These are phyloP conservation scores for Lasiodiplodia citricola DNA, from an alignment of 2,329 filamentous ascomycete species.

Conservation along the genomic window DNA sequence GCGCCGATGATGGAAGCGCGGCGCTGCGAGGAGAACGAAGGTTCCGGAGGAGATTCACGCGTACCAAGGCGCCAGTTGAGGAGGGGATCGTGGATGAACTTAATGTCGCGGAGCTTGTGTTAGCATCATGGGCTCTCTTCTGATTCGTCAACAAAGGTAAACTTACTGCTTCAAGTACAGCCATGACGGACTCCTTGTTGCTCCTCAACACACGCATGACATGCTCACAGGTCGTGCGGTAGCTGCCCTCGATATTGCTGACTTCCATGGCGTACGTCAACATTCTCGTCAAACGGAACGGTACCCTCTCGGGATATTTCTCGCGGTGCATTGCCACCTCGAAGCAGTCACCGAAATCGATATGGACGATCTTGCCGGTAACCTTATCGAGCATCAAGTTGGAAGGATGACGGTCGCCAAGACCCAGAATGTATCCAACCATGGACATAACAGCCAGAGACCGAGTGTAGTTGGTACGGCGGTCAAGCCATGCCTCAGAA, in stretches of 20 bases:
- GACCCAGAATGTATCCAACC: constrained; percentile 98
- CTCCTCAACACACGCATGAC: constrained; percentile 96
- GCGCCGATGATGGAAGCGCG: constrained; percentile 63
- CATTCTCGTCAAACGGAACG: constrained; percentile 98
- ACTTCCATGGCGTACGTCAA: constrained; percentile 99
- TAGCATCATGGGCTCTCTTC: constrained; percentile 31
- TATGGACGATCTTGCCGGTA: constrained; percentile 96
- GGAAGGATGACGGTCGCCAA: constrained; percentile 95
- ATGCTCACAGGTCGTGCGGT: constrained; percentile 96
- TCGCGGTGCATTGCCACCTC: constrained; percentile 99
- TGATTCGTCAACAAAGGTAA: constrained; percentile 26
- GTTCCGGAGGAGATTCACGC: constrained; percentile 64
- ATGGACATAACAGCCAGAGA: constrained; percentile 99
- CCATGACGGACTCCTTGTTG: constrained; percentile 99
- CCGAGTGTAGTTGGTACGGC: constrained; percentile 97
- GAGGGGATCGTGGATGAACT: constrained; percentile 99
- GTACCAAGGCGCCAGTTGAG: constrained; percentile 89
- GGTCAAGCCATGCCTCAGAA: constrained; percentile 95
- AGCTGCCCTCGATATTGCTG: constrained; percentile 98
- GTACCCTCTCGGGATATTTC: constrained; percentile 96
- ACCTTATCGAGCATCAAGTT: constrained; percentile 97
- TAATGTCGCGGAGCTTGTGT: constrained; percentile 5
- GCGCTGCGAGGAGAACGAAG: constrained; percentile 65
- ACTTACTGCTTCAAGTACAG: constrained; percentile 94
- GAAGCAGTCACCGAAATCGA: constrained; percentile 99